Percentiles rank a stretch among this genome's conserved stretches.
Conservation (phyloP, 768 basidiomycete genomes). For the Pleurotus cornucopiae region DNA sequence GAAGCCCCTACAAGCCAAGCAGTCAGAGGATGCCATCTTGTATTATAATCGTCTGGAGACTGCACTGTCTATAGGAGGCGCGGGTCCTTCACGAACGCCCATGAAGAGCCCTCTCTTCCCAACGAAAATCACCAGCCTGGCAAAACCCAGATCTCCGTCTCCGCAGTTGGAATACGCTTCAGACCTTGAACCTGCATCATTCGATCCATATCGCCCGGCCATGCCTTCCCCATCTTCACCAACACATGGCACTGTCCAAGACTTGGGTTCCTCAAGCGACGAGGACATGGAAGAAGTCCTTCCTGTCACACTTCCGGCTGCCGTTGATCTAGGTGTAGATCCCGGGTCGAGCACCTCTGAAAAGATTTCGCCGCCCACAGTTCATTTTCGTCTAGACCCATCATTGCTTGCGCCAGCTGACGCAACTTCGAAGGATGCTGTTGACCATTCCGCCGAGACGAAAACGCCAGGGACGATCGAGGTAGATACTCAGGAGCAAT, state of each 20-base stretch:
- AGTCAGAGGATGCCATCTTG: conserved; percentile 16
- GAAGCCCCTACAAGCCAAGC: neutral
- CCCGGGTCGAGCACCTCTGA: too few relatives aligned
- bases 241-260: neutral
- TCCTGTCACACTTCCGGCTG: neutral
- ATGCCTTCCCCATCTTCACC: neutral
- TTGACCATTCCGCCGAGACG: too few relatives aligned
- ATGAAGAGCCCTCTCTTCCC: conserved; percentile 6
- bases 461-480: too few relatives aligned
- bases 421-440: too few relatives aligned
- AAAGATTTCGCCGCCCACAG: too few relatives aligned
- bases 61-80: conserved; percentile 62
- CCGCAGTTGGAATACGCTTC: conserved; percentile 1
- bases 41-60: conserved; percentile 60
- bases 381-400: too few relatives aligned
- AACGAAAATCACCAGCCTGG: neutral
- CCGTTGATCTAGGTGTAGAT: too few relatives aligned
- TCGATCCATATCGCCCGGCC: neutral
- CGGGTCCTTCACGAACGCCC: conserved; percentile 30
- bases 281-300: conserved; percentile 34
- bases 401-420: too few relatives aligned
- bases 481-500: too few relatives aligned
- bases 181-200: neutral
- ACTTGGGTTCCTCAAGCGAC: conserved; percentile 19
- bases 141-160: neutral